Evolutionary conservation across 148 eudicot species (phyloP), one percentile per base, ranked within the genome.

Genomic region (Camellia sinensis): DNA sequence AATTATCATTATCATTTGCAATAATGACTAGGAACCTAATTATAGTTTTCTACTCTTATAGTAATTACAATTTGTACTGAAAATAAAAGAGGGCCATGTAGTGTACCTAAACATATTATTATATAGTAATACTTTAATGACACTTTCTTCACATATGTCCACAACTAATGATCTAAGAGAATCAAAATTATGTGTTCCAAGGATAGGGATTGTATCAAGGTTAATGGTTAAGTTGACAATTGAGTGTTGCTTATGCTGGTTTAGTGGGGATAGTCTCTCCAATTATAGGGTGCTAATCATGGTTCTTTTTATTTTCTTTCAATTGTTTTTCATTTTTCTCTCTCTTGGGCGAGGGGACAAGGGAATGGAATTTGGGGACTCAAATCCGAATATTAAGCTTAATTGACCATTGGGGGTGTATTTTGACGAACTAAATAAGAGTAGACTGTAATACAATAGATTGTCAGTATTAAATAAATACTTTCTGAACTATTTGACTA

Each of bases 101-200:
- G 43, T 48, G 50, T 68, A 68, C 76, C 63, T 73, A 73, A 54
- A 73, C 62, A 21, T 18, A 72, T 21, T 72, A 72, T 46, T 50
- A 6, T 19, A 71, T 29, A 29, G 37, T 29, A 29, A 21, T 21
- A 15, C 2, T 41, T 13, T 68, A 52, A 50, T 56, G 21, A 10
- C 13, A 11, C 11, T 5, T 50, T 70, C 37, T 14, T 15, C 61
- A 15, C 44, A 73, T 5, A 50, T 60, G 75, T 1, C 60, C 62
- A 53, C 53, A n/a, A 14, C 17, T 22, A 29, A 52, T 57, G 62
- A 62, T 54, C 40, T n/a, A 48, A 43, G 17, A 21, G 43, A 53
- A 52, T 73, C 57, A 21, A 21, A 54, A 73, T 73, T 40, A 73
- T 54, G 76, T 73, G 46, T 13, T 54, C 46, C 2, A 56, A 13